These are phyloP conservation scores for Penicillium sumatraense DNA, from an alignment of 2,329 filamentous ascomycete genomes.

Conservation along the genomic window DNA sequence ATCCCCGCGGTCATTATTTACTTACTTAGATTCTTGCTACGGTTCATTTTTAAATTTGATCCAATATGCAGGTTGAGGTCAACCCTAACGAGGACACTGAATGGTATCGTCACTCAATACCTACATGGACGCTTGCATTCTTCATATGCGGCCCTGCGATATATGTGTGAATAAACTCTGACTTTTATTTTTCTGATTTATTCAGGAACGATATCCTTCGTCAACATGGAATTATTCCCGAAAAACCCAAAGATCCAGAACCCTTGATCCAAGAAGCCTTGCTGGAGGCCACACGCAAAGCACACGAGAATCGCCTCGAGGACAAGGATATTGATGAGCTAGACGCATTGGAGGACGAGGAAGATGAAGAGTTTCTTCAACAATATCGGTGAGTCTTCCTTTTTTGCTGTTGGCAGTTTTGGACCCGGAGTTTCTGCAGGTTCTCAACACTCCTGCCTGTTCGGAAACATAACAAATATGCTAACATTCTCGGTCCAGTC, in stretches of 20 bases:
- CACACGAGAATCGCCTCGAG: conserved; percentile 90
- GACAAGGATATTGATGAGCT: conserved; percentile 94
- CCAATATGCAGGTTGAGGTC: conserved; percentile 73
- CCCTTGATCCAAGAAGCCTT: conserved; percentile 96
- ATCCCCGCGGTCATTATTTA: background rate
- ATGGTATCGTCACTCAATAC: conserved; percentile 65
- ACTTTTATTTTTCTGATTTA: conserved; percentile 7
- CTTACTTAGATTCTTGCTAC: conserved; percentile 2
- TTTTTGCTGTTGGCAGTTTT: background rate
- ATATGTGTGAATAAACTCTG: conserved; percentile 16
- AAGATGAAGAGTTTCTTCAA: conserved; percentile 90
- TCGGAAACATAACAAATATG: conserved; percentile 6
- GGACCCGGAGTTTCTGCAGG: background rate
- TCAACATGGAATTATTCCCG: conserved; percentile 95
- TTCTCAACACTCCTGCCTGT: background rate
- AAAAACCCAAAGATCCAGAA: conserved; percentile 93
- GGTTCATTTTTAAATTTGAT: conserved; percentile 4
- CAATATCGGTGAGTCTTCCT: conserved; percentile 66
- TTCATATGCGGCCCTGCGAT: conserved; percentile 17
- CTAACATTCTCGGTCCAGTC: conserved; percentile 46
- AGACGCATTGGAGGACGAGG: conserved; percentile 89
- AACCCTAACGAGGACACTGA: conserved; percentile 97
- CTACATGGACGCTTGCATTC: conserved; percentile 11
- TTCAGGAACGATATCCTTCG: conserved; percentile 95
- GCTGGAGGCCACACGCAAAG: conserved; percentile 77